Evolutionary conservation across 2,329 filamentous ascomycete genomes (phyloP).

Genomic region (Phyllosticta ampelicida): DNA sequence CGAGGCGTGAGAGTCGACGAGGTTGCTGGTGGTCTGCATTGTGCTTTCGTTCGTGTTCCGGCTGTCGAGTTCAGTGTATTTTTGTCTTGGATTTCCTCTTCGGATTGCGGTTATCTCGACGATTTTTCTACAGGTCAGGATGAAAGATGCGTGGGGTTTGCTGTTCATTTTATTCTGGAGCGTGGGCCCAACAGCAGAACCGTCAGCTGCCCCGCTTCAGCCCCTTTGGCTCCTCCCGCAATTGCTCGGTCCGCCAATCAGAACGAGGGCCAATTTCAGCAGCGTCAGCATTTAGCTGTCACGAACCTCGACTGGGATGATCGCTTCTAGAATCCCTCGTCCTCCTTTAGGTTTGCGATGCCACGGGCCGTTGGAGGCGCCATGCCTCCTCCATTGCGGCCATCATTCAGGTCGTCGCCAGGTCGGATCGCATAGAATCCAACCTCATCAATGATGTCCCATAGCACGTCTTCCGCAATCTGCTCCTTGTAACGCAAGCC

Average conservation of each 20-base stretch:
- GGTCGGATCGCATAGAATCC: conserved; percentile 73
- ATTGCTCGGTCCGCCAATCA: conserved; percentile 9
- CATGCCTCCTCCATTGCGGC: conserved; percentile 16
- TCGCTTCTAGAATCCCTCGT: conserved; percentile 9
- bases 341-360: conserved; percentile 12
- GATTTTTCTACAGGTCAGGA: not conserved
- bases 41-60: not conserved
- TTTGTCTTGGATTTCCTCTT: not conserved
- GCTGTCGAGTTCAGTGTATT: not conserved
- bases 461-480: conserved; percentile 87
- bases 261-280: conserved; percentile 7
- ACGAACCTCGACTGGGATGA: not conserved
- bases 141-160: not conserved
- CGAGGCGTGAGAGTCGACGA: conserved; percentile 22
- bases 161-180: not conserved
- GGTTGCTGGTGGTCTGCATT: conserved; percentile 13
- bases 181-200: not conserved
- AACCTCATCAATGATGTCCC: conserved; percentile 88
- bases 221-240: conserved; percentile 1
- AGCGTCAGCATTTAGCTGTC: conserved; percentile 2
- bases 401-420: conserved; percentile 16
- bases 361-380: conserved; percentile 27
- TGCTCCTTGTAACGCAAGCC: conserved; percentile 81
- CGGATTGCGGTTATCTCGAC: not conserved
- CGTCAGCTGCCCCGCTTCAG: conserved; percentile 10